phyloP scores from a whole-genome alignment of 495 filamentous ascomycete genomes.

The Aspergillus heteromorphus region DNA sequence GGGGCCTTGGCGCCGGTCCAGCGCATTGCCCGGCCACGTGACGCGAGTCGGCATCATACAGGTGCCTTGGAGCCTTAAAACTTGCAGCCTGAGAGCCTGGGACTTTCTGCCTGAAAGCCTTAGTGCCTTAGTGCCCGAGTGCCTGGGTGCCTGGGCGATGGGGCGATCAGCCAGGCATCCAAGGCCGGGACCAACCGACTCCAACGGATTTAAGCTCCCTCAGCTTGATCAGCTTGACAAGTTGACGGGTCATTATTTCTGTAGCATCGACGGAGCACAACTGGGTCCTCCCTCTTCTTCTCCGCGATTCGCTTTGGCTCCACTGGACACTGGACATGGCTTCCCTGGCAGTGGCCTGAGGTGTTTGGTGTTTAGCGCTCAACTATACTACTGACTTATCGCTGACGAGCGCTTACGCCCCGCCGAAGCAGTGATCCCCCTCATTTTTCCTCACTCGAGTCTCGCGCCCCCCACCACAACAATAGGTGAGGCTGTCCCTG shows the following conservation, averaged over 20 bases:
- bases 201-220: background rate
- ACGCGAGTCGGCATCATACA: background rate
- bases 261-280: too few relatives aligned
- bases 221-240: too few relatives aligned
- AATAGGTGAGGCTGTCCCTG: conserved; percentile 7
- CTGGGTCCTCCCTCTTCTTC: too few relatives aligned
- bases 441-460: background rate
- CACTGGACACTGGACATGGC: background rate
- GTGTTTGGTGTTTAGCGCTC: background rate
- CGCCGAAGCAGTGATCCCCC: conserved; percentile 2
- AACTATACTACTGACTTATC: background rate
- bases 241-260: too few relatives aligned
- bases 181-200: too few relatives aligned
- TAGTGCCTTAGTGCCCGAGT: background rate
- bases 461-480: background rate
- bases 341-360: background rate
- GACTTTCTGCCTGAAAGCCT: background rate
- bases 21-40: conserved; percentile 5
- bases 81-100: background rate
- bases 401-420: conserved; percentile 4
- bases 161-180: background rate
- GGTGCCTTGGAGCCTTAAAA: background rate
- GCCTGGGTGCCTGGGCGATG: background rate
- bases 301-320: background rate
- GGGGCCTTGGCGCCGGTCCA: conserved; percentile 10